Conservation (phyloP, 2,329 filamentous ascomycete species). For the Chaetomium sp. region DNA sequence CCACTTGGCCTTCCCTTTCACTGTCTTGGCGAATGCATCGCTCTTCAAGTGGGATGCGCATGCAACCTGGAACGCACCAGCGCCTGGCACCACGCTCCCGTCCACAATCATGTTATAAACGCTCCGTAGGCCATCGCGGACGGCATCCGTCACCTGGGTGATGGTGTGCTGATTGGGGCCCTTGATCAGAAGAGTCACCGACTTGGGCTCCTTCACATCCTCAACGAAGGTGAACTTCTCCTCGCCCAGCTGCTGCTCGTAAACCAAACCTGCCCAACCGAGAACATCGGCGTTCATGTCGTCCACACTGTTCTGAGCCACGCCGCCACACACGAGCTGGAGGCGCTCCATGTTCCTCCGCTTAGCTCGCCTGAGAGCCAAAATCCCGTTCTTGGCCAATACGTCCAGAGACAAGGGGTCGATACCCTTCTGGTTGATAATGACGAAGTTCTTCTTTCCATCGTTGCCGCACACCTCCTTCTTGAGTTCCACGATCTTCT, state of each 20-base stretch:
- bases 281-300: constrained; percentile 82
- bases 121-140: constrained; percentile 87
- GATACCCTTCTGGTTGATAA: constrained; percentile 99
- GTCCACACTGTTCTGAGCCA: constrained; percentile 92
- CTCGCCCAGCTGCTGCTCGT: constrained; percentile 95
- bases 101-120: constrained; percentile 99
- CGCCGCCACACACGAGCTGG: constrained; percentile 87
- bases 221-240: constrained; percentile 99
- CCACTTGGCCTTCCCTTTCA: constrained; percentile 97
- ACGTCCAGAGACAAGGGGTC: constrained; percentile 94
- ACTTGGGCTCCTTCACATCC: constrained; percentile 98
- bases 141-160: constrained; percentile 91
- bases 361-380: constrained; percentile 91
- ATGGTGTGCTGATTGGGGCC: constrained; percentile 97
- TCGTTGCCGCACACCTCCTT: constrained; percentile 94
- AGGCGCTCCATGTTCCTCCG: constrained; percentile 98
- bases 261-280: constrained; percentile 93
- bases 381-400: constrained; percentile 94
- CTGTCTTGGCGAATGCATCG: constrained; percentile 77
- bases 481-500: constrained; percentile 97
- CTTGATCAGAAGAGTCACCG: constrained; percentile 95
- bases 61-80: constrained; percentile 91
- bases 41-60: constrained; percentile 82
- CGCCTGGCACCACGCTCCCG: constrained; percentile 87
- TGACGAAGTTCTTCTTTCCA: constrained; percentile 89